These are phyloP conservation scores for Deinandra increscens DNA, from an alignment of 129 eudicot species.

Conservation along the genomic window DNA sequence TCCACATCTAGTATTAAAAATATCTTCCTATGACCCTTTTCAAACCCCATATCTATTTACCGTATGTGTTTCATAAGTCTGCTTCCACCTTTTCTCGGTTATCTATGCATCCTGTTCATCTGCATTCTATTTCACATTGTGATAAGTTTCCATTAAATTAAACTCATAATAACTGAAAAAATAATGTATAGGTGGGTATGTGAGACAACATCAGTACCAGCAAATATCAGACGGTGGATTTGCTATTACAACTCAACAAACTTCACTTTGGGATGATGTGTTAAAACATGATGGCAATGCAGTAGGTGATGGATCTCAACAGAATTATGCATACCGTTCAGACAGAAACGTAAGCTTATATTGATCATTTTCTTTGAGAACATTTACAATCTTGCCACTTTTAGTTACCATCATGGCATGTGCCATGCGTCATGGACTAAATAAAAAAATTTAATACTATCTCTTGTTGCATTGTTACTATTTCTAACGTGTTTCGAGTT, in stretches of 20 bases:
- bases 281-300: slow-evolving; percentile 33
- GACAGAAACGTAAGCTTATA: slow-evolving; percentile 47
- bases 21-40: background rate
- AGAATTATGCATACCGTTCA: slow-evolving; percentile 20
- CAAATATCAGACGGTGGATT: slow-evolving; percentile 24
- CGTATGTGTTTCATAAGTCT: background rate
- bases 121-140: slow-evolving; percentile 15
- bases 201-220: slow-evolving; percentile 36
- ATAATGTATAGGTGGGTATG: slow-evolving; percentile 49
- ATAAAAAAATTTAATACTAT: background rate
- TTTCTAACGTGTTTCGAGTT: slow-evolving; percentile 9
- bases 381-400: background rate
- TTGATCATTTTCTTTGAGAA: slow-evolving; percentile 17
- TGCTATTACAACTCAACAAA: slow-evolving; percentile 30
- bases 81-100: slow-evolving; percentile 1
- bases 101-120: slow-evolving; percentile 10
- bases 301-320: slow-evolving; percentile 32
- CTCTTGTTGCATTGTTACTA: slow-evolving; percentile 14
- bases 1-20: background rate
- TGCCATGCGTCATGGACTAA: background rate
- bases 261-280: slow-evolving; percentile 54
- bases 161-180: slow-evolving; percentile 24
- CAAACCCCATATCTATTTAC: background rate
- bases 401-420: background rate
- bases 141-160: slow-evolving; percentile 1